Evolutionary conservation across 495 filamentous ascomycete genomes (phyloP).

Genomic region (Clavariopsis aquatica): DNA sequence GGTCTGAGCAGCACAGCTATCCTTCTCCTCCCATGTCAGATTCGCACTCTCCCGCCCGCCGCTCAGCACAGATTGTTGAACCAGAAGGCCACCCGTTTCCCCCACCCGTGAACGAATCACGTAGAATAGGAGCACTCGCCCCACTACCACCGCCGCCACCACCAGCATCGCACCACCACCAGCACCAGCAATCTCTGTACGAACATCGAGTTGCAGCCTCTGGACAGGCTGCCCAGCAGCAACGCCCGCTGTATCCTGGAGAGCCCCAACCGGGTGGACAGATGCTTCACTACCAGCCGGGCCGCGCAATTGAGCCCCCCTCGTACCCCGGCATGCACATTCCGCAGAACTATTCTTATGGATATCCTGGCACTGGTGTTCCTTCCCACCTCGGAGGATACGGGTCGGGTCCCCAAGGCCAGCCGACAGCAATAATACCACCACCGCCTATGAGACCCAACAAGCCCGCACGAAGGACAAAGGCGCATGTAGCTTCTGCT

Average conservation of each 20-base stretch:
- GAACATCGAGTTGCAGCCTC: constrained; percentile 22
- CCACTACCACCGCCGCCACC: constrained; percentile 24
- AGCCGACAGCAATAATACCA: constrained; percentile 38
- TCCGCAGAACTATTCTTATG: constrained; percentile 32
- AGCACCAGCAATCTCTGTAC: constrained; percentile 1
- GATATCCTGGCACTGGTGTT: constrained; percentile 27
- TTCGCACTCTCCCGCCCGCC: constrained; percentile 42
- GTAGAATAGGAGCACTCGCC: constrained; percentile 23
- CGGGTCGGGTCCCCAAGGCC: constrained; percentile 37
- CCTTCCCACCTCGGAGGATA: constrained; percentile 32
- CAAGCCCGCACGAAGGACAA: constrained; percentile 78
- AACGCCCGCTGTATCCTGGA: constrained; percentile 32
- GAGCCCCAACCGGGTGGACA: constrained; percentile 16
- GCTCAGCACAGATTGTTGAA: constrained; percentile 35
- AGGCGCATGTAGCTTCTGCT: constrained; percentile 93
- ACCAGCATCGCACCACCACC: too few species aligned
- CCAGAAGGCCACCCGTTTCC: constrained; percentile 32
- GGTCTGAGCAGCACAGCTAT: constrained; percentile 40
- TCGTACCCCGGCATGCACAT: constrained; percentile 28
- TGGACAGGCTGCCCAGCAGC: constrained; percentile 20
- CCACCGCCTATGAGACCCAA: constrained; percentile 29
- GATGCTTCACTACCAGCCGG: constrained; percentile 25
- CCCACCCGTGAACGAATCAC: constrained; percentile 20
- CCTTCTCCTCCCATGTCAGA: constrained; percentile 50
- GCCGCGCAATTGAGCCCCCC: constrained; percentile 21